Percentiles rank a stretch among this genome's conserved stretches.
Evolutionary conservation across 2,329 filamentous ascomycete species (phyloP).

Genomic region (Saccharata proteae): DNA sequence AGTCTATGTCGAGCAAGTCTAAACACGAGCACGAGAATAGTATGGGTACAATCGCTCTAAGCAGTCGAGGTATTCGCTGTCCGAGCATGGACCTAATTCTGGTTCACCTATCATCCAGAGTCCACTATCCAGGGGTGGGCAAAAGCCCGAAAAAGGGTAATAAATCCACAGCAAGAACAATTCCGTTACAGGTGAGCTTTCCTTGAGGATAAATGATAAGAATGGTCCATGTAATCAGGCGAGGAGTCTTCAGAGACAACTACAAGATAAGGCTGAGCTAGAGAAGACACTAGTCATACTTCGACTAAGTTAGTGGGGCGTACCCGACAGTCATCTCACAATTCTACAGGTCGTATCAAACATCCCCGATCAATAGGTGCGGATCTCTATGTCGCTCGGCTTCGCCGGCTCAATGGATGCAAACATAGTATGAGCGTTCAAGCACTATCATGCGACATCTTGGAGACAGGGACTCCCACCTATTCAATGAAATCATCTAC

Average conservation of each 20-base stretch:
- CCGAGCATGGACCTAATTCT: background rate
- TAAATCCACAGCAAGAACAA: too few species aligned
- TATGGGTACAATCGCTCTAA: background rate
- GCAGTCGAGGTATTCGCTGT: background rate
- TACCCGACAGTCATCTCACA: conserved; percentile 12
- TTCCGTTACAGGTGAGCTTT: too few species aligned
- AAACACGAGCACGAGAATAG: conserved; percentile 11
- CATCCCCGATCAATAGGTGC: conserved; percentile 36
- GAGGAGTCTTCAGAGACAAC: too few species aligned
- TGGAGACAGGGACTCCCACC: background rate
- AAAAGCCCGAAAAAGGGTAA: too few species aligned
- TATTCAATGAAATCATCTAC: too few species aligned
- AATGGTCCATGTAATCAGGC: background rate
- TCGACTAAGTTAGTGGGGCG: too few species aligned
- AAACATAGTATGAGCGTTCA: background rate
- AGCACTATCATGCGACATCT: background rate
- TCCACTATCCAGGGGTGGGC: background rate
- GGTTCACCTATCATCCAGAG: background rate
- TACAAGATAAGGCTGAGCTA: too few species aligned
- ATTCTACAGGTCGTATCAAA: conserved; percentile 30
- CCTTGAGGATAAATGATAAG: background rate
- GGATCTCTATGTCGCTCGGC: conserved; percentile 40
- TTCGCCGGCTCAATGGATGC: background rate
- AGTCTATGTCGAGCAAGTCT: conserved; percentile 34
- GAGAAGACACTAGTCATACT: too few species aligned